Base-by-base conservation (phyloP, 1,284 basidiomycete genomes). In the Ustilago sp. region DNA sequence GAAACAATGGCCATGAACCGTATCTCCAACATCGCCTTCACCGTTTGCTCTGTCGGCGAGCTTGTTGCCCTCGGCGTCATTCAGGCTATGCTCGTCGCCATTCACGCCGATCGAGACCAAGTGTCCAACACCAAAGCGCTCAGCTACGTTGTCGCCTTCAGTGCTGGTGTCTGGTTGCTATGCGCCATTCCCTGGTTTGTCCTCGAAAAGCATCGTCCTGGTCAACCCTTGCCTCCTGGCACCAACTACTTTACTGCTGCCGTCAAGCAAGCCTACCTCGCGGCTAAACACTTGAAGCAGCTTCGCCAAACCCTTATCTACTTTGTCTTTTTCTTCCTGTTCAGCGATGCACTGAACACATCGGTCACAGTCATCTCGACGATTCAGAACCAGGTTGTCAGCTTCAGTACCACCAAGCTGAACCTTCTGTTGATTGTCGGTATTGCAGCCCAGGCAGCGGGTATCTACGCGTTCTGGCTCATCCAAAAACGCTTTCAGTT, bases 1-100 rank as follows among this genome's bases (percentile, higher is more conserved):
- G 93, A 94, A 81, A 92, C 91, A 62, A 82, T 94, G 57, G 91
- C 93, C 87, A 92, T 93, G 88, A 94, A 93, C 81, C 88, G 92
- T 61, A 92, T 95, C 69, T 92, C 92, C 80, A 95, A 95, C 74
- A 91, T 91, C 77, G 93, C 93, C 13, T 92, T 94, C 63, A 73
- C 89, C 81, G 90, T 91, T 92, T 36, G 92, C 92, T 81, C 92
- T 91, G 89, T 91, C 55, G 93, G 91, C 51, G 94, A 91, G 82
- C 89, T 92, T 55, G 88, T 88, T 51, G 91, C 93, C 39, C 89
- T 94, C 15, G 91, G 89, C 1, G 86, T 93, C 61, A 92, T 93
- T 89, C 90, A 93, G 47, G 93, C 92, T 17, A 93, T 94, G 52
- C 87, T 93, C 15, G 90, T 91, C 83, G 92, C 89, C 1, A 83